Evolutionary conservation across 2,329 filamentous ascomycete species (phyloP).

Genomic region (Aspergillus sp.): DNA sequence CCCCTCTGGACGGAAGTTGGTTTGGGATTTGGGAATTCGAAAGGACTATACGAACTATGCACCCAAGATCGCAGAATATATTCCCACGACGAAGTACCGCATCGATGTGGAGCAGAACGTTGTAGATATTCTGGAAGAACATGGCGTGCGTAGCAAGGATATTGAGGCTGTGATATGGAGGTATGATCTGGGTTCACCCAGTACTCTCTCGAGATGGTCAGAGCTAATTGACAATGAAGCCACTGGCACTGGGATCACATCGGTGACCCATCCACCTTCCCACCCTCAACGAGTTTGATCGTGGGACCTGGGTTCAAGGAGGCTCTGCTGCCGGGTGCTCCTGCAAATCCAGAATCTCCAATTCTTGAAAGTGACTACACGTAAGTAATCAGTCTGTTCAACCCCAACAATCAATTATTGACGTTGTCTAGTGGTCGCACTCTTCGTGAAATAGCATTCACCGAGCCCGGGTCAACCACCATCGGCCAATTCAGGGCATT

Average conservation of each 20-base stretch:
- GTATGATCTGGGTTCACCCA: neutral
- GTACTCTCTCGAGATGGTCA: too few relatives aligned
- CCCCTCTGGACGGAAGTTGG: neutral
- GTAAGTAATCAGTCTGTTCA: neutral
- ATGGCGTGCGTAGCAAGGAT: neutral
- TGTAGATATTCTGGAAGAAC: neutral
- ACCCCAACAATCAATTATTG: too few relatives aligned
- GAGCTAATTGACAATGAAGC: neutral
- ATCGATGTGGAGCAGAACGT: neutral
- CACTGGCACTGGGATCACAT: conserved; percentile 22
- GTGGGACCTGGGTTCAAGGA: conserved; percentile 11
- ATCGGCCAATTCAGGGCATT: conserved; percentile 11
- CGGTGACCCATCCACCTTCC: conserved; percentile 16
- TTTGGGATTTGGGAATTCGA: conserved; percentile 6
- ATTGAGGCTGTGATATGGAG: conserved; percentile 10
- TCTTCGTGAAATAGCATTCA: neutral
- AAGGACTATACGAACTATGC: neutral
- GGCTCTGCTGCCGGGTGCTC: conserved; percentile 1
- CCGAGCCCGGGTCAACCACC: neutral
- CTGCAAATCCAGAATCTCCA: neutral
- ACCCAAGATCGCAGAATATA: neutral
- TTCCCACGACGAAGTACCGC: neutral
- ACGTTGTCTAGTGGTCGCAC: neutral
- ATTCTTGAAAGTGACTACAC: conserved; percentile 2
- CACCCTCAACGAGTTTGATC: conserved; percentile 5